A percentile compares a stretch with the other conserved stretches of the same genome.
Conservation (phyloP, 2,329 filamentous ascomycete genomes). For the Monosporascus sp. region DNA sequence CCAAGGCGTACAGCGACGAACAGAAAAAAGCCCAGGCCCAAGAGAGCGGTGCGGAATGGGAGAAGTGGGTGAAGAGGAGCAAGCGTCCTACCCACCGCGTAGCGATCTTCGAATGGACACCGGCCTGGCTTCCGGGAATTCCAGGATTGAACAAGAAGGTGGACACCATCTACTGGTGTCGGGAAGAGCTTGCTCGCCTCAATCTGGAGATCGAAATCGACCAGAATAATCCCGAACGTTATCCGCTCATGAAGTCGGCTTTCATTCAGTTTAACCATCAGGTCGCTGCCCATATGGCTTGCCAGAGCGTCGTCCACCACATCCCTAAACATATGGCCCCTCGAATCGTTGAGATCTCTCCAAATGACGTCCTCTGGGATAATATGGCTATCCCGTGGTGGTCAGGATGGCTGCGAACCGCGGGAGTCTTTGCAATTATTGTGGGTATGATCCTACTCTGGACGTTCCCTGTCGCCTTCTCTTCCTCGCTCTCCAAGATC, state of each 20-base stretch:
- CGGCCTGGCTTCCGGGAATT: conserved; percentile 69
- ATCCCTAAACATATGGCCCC: conserved; percentile 91
- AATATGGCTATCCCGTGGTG: conserved; percentile 97
- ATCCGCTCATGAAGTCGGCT: conserved; percentile 88
- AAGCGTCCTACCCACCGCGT: conserved; percentile 82
- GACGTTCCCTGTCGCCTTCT: conserved; percentile 86
- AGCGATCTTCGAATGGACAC: conserved; percentile 50
- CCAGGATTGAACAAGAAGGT: conserved; percentile 82
- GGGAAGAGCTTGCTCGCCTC: conserved; percentile 76
- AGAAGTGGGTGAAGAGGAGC: conserved; percentile 72
- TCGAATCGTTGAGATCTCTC: conserved; percentile 86
- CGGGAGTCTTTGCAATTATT: conserved; percentile 59
- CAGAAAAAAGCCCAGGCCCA: conserved; percentile 48
- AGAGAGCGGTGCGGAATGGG: conserved; percentile 67
- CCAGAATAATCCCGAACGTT: conserved; percentile 78
- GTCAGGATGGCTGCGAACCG: conserved; percentile 73
- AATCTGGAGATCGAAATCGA: conserved; percentile 91
- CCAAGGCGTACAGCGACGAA: conserved; percentile 55
- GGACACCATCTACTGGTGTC: conserved; percentile 89
- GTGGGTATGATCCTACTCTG: conserved; percentile 77
- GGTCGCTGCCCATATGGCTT: conserved; percentile 96
- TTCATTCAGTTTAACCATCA: conserved; percentile 99
- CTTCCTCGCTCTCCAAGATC: conserved; percentile 75
- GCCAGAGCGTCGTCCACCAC: conserved; percentile 86
- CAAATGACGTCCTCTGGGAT: conserved; percentile 89